phyloP scores from a whole-genome alignment of 805 yeast species.

The Priceomyces castillae region DNA sequence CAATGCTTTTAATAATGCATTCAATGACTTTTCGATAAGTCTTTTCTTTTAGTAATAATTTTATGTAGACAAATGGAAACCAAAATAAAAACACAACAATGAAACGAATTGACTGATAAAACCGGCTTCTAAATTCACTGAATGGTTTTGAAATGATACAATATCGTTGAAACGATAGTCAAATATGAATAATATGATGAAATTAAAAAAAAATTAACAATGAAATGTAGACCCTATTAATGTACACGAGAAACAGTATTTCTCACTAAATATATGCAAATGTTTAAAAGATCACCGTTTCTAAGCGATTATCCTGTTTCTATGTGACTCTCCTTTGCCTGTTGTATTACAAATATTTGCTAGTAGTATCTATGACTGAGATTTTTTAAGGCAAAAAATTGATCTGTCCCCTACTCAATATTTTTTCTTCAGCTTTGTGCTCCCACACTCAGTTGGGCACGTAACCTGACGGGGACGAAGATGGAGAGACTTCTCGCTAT shows the following conservation, averaged over 20 bases:
- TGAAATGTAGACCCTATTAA: constrained; percentile 5
- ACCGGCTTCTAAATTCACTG: neutral
- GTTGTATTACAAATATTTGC: neutral
- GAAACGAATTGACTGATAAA: neutral
- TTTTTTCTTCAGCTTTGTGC: constrained; percentile 4
- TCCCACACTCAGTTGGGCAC: constrained; percentile 1
- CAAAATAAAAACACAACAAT: neutral
- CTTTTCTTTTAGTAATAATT: too few relatives aligned
- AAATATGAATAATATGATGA: too few relatives aligned
- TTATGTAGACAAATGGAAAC: neutral
- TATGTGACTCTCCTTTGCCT: neutral
- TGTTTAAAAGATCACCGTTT: constrained; percentile 1
- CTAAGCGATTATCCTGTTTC: neutral
- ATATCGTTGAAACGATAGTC: too few relatives aligned
- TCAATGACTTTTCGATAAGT: too few relatives aligned
- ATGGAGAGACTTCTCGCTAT: too few relatives aligned
- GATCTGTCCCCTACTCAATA: constrained; percentile 6
- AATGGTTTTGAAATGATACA: too few relatives aligned
- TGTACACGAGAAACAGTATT: constrained; percentile 7
- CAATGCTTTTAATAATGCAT: too few relatives aligned
- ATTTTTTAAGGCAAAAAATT: constrained; percentile 4
- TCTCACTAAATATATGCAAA: constrained; percentile 1
- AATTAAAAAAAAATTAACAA: constrained; percentile 5
- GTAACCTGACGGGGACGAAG: neutral
- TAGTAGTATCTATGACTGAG: neutral